Percentiles rank a stretch among this genome's conserved stretches.
Conservation (phyloP, 1,139 yeast genomes). For the Geotrichum histeridarum region DNA sequence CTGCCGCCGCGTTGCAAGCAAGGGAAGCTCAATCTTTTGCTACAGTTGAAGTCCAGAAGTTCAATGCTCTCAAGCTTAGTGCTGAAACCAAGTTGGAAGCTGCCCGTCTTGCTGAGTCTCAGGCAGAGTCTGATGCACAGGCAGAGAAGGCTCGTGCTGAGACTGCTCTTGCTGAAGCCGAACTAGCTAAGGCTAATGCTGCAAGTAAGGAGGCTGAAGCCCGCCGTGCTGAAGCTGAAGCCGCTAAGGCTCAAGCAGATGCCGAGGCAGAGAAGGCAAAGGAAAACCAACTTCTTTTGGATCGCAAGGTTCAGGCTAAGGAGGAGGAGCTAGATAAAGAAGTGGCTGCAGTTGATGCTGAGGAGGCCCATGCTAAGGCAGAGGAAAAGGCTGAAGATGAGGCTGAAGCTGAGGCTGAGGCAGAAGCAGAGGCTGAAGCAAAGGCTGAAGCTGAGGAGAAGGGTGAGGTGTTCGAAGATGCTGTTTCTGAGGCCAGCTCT, state of each 20-base stretch:
- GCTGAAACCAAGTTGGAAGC: slow-evolving; percentile 31
- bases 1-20: slow-evolving; percentile 30
- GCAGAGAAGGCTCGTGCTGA: slow-evolving; percentile 22
- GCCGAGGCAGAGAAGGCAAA: slow-evolving; percentile 18
- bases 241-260: slow-evolving; percentile 20
- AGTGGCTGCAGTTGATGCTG: slow-evolving; percentile 15
- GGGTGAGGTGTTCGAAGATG: slow-evolving; percentile 22
- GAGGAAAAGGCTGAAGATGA: background rate
- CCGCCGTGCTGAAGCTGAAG: slow-evolving; percentile 19
- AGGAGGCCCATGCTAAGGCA: slow-evolving; percentile 9
- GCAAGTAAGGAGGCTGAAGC: slow-evolving; percentile 21
- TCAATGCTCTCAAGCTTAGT: slow-evolving; percentile 24
- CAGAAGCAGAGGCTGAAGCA: slow-evolving; percentile 26
- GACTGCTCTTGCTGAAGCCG: slow-evolving; percentile 24
- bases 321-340: slow-evolving; percentile 11
- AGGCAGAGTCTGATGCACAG: slow-evolving; percentile 24
- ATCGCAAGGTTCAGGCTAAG: slow-evolving; percentile 5
- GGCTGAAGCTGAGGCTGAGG: slow-evolving; percentile 25
- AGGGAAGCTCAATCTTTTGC: slow-evolving; percentile 27
- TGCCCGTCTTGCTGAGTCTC: slow-evolving; percentile 31
- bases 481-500: background rate
- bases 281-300: slow-evolving; percentile 12
- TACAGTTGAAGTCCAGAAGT: slow-evolving; percentile 28
- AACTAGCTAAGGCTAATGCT: slow-evolving; percentile 26
- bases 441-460: slow-evolving; percentile 21